Conservation (phyloP, 805 yeast genomes). For the Jamesozyma spencerorum region DNA sequence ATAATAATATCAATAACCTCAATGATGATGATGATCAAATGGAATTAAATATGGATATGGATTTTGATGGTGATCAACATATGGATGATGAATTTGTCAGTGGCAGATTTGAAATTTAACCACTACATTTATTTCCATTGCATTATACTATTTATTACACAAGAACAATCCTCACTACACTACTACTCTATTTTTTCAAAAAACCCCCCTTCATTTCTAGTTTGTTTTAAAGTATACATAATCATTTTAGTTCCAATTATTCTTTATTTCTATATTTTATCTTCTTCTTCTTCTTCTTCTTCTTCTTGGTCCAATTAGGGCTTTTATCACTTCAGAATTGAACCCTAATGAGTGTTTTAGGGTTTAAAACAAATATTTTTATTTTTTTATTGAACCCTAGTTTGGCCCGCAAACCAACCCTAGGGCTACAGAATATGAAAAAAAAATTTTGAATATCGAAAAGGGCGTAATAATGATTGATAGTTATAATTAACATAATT, state of each 20-base stretch:
- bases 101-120: conserved; percentile 74
- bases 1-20: conserved; percentile 34
- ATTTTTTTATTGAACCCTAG: background rate
- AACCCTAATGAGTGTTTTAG: too few species aligned
- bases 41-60: conserved; percentile 15
- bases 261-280: background rate
- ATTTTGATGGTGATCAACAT: conserved; percentile 42
- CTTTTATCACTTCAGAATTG: too few species aligned
- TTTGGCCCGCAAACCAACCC: too few species aligned
- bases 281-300: too few species aligned
- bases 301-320: too few species aligned
- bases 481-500: too few species aligned
- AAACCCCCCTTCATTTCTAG: background rate
- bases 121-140: background rate
- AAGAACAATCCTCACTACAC: background rate
- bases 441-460: too few species aligned
- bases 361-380: too few species aligned
- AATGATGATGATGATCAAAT: conserved; percentile 16
- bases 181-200: too few species aligned
- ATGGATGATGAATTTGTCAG: conserved; percentile 79
- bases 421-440: too few species aligned
- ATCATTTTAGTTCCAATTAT: background rate
- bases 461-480: too few species aligned
- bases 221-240: too few species aligned
- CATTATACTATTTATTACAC: background rate